A percentile compares a stretch with the other conserved stretches of the same genome.
Evolutionary conservation across 306 rosid genomes (phyloP).

Genomic region (Nissolia schottii): DNA sequence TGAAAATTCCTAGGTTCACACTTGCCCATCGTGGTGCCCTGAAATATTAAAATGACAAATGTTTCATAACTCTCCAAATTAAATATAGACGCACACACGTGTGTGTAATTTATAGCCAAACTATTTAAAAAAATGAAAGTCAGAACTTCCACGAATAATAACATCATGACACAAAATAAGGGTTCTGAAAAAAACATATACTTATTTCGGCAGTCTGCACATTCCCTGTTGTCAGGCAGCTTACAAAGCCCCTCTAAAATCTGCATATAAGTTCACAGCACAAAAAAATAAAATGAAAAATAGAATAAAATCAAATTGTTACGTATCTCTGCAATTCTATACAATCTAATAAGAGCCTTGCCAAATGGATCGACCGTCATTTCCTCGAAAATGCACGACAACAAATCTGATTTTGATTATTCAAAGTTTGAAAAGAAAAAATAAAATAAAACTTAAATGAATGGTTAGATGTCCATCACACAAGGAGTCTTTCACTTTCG

Average conservation of each 20-base stretch:
- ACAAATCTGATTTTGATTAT: no score
- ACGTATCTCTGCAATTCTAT: no score
- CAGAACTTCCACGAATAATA: neutral
- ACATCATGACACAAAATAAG: neutral
- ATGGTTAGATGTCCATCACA: no score
- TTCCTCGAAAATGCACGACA: no score
- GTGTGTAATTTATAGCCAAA: no score
- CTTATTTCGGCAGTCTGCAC: constrained; percentile 90
- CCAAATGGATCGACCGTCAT: no score
- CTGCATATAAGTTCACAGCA: constrained; percentile 38
- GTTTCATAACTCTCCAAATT: no score
- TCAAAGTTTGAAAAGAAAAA: no score
- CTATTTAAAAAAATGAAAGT: neutral
- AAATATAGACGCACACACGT: no score
- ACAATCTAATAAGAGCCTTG: no score
- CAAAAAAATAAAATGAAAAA: neutral
- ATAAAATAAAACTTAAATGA: no score
- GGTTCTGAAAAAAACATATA: constrained; percentile 45
- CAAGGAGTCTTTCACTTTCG: no score
- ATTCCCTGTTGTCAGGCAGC: constrained; percentile 75
- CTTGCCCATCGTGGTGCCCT: constrained; percentile 99
- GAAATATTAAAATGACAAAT: constrained; percentile 16
- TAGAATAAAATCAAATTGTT: neutral
- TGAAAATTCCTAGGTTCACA: constrained; percentile 86
- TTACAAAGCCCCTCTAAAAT: constrained; percentile 75